Base-by-base conservation (phyloP, 2,329 filamentous ascomycete species). In the Grosmannia serpens region DNA sequence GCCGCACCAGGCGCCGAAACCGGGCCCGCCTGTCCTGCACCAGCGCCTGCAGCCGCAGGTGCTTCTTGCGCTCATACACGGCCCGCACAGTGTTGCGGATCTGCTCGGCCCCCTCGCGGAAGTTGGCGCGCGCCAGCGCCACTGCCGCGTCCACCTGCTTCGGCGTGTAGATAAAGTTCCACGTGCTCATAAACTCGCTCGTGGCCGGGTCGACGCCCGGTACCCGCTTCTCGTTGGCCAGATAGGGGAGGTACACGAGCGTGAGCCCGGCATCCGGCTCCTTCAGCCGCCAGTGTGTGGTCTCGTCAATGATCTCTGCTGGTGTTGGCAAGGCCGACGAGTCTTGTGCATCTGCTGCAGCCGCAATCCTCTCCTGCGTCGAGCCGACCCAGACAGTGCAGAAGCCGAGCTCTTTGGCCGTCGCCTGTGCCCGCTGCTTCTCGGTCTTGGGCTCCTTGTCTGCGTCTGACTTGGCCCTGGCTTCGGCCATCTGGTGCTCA, bases 121-220 rank as follows among this genome's bases (percentile, higher is more conserved):
- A 99, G 71, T 99, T 99, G 13, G 89, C 89, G 58, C 84, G 80
- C 1, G 94, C 91, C 31, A 99, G 79, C 6, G 81, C 78, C 2
- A 96, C 87, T 0, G 95, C 90, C 29, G 83, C 82, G 65, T 97
- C 91, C 56, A 99, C 85, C 70, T 99, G 87, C 59, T 94, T 86
- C 0, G 91, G 86, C 2, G 88, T 95, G 70, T 97, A 99, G 33
- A 96, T 85, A 69, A 97, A 97, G 69, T 99, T 99, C 94, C 94
- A 99, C 0, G 94, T 99, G 64, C 85, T 89, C 76, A 97, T 84
- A 71, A 91, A 97, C 61, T 96, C 90, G 57, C 83, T 88, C 2
- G 81, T 82, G 27, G 85, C 84, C 0, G 94, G 94, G 64, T 96
- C 87, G n/a, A 97, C 86, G 50, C 83, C 88, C 0, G 85, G 81